phyloP scores from a whole-genome alignment of 225 moss, liverwort and hornwort species.

The Straminergon stramineum region DNA sequence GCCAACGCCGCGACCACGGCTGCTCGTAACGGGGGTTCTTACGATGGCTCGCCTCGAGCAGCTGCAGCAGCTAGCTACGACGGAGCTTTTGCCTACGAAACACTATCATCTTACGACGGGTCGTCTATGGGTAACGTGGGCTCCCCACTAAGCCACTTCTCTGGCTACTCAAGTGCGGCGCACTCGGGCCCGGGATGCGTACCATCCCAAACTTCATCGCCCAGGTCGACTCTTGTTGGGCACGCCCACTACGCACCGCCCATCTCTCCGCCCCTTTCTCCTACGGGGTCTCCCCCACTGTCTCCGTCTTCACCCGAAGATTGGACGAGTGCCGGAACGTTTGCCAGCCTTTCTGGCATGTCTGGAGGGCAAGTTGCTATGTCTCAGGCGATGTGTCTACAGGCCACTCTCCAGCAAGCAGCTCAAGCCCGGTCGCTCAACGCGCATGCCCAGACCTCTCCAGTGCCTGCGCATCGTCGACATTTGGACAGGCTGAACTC shows the following conservation, averaged over 20 bases:
- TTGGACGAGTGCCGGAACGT: conserved; percentile 38
- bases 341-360: conserved; percentile 29
- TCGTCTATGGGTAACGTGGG: conserved; percentile 52
- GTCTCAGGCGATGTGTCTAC: conserved; percentile 50
- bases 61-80: conserved; percentile 51
- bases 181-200: conserved; percentile 54
- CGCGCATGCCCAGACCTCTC: conserved; percentile 33
- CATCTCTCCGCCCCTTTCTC: conserved; percentile 77
- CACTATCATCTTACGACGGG: conserved; percentile 37
- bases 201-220: conserved; percentile 80
- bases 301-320: conserved; percentile 67
- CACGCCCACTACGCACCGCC: conserved; percentile 82
- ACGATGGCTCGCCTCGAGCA: conserved; percentile 69
- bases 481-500: conserved; percentile 92
- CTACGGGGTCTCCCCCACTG: conserved; percentile 75
- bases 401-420: conserved; percentile 39
- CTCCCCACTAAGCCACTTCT: conserved; percentile 44
- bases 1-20: conserved; percentile 81
- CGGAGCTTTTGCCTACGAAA: conserved; percentile 64
- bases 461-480: conserved; percentile 65
- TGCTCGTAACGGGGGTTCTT: conserved; percentile 54
- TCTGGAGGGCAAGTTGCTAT: conserved; percentile 26
- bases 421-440: conserved; percentile 50
- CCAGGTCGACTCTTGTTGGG: conserved; percentile 83
- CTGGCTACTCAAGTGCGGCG: conserved; percentile 18